These are phyloP conservation scores for Otatea glauca DNA, from an alignment of 176 grass and related monocot species.

Conservation along the genomic window DNA sequence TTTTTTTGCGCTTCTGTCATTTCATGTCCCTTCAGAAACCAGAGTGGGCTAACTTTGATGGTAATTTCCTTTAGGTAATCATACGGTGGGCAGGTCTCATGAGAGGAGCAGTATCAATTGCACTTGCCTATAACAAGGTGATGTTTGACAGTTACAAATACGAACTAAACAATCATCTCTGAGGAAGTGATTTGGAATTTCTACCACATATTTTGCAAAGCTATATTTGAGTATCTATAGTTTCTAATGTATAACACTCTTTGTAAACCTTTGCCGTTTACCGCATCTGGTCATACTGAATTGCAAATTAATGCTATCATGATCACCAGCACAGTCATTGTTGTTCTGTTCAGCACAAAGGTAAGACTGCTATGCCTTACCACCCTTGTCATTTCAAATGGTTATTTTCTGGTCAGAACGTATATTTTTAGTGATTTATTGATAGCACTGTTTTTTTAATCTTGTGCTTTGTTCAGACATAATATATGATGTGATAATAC, in stretches of 20 bases:
- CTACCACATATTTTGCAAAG: neutral
- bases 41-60: slow-evolving; percentile 29
- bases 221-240: slow-evolving; percentile 15
- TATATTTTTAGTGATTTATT: neutral
- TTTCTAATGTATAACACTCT: slow-evolving; percentile 30
- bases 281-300: slow-evolving; percentile 65
- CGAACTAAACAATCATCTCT: slow-evolving; percentile 26
- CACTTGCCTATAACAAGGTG: slow-evolving; percentile 99
- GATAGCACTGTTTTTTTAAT: neutral
- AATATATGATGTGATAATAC: neutral
- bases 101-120: slow-evolving; percentile 99
- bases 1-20: slow-evolving; percentile 25
- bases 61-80: slow-evolving; percentile 56
- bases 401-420: neutral
- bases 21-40: slow-evolving; percentile 21
- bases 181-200: slow-evolving; percentile 22
- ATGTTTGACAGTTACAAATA: slow-evolving; percentile 29
- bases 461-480: neutral
- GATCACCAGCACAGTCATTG: slow-evolving; percentile 95
- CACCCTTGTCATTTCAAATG: slow-evolving; percentile 19
- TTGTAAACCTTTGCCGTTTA: slow-evolving; percentile 66
- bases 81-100: slow-evolving; percentile 99
- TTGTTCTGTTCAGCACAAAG: slow-evolving; percentile 97
- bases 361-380: slow-evolving; percentile 49
- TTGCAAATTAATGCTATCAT: slow-evolving; percentile 74